These are phyloP conservation scores for Coelastrella sp. DNA, from an alignment of 139 green algal genomes.

Conservation along the genomic window DNA sequence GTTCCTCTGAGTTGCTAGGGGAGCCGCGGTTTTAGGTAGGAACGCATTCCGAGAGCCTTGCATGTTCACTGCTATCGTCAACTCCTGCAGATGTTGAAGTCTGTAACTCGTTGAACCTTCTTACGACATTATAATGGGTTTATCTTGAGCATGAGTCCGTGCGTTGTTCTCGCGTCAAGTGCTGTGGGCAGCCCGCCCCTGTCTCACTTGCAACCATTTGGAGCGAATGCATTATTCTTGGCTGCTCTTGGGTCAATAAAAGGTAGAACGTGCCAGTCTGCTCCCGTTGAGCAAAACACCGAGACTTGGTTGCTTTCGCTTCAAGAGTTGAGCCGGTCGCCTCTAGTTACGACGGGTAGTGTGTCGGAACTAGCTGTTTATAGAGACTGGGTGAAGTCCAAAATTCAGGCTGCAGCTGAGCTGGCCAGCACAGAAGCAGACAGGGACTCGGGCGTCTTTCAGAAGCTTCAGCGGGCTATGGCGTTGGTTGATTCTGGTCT, in stretches of 20 bases:
- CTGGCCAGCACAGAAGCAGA: neutral
- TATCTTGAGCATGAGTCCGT: constrained; percentile 2
- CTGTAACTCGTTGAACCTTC: neutral
- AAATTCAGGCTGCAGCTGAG: neutral
- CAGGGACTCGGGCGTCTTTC: neutral
- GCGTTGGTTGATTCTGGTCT: neutral
- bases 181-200: neutral
- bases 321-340: neutral
- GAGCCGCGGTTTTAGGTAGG: too few species aligned
- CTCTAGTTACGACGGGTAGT: neutral
- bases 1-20: too few species aligned
- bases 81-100: neutral
- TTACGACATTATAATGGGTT: neutral
- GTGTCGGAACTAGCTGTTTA: neutral
- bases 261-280: neutral
- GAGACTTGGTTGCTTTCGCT: neutral
- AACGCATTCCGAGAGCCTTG: too few species aligned
- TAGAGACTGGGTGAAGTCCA: constrained; percentile 3
- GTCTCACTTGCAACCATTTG: neutral
- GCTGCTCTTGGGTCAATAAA: neutral
- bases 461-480: neutral
- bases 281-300: neutral
- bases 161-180: constrained; percentile 1
- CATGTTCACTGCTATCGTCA: neutral
- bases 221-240: neutral